Evolutionary conservation across 495 filamentous ascomycete genomes (phyloP), one percentile per base, ranked within the genome.

Genomic region (Xeromyces bisporus): DNA sequence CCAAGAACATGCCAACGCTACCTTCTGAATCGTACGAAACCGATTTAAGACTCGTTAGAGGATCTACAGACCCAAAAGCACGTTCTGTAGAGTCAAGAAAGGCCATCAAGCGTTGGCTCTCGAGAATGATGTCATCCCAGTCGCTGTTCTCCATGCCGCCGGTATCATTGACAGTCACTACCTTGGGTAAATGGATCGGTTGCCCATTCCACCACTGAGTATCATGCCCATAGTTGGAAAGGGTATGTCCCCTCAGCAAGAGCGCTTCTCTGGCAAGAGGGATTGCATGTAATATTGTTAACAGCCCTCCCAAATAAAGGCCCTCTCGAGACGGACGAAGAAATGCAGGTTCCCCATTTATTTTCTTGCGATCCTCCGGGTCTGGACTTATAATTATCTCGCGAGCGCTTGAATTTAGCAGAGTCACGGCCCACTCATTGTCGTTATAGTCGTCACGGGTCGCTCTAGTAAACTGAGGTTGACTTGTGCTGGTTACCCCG

Each of bases 121-220:
- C 58, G 34, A 60, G 39, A 18, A 67, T 48, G 5, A 68, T 58
- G 9, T 71, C 64, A 12, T 63, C 55, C 43, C 53, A 60, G 5
- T 64, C 46, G 6, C 43, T 46, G 6, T 42, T 46, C 18, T 58
- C 50, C 15, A 41, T 41, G 9, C 42, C 43, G 7, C 50, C 53
- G 14, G 47, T 44, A 10, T 60, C 59, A 23, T 62, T 41, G n/a
- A 65, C 42, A 10, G 68, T 62, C n/a, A 73, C 61, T 11, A 73
- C 62, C 20, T 66, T 68, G 7, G 72, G 64, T 2, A 60, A 51
- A 20, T 65, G 56, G 18, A 87, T 78, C 0, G 60, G 37, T 7
- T 66, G 61, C 4, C 85, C 86, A 41, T 73, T 75, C 86, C 86
- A 94, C 86, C 86, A 94, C 14, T 87, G 72, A 6, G 65, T 48